Conservation (phyloP, 257 asterid genomes). For the Solanum peruvianum region DNA sequence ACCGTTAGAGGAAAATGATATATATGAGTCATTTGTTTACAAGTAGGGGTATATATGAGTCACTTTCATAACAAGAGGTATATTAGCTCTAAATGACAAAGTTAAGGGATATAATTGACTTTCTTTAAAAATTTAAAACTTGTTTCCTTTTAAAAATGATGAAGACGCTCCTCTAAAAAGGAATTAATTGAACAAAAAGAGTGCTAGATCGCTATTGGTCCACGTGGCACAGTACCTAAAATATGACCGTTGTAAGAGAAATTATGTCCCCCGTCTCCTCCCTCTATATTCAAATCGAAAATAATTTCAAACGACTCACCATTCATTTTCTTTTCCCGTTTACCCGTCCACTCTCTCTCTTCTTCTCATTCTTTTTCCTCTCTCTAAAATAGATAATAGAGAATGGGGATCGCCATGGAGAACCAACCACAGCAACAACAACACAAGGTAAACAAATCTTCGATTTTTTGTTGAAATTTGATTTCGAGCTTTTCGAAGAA, state of each 20-base stretch:
- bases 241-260: constrained; percentile 17
- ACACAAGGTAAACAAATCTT: constrained; percentile 23
- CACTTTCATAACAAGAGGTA: too few species aligned
- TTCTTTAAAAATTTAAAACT: too few species aligned
- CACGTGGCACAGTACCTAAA: background rate
- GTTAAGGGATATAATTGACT: too few species aligned
- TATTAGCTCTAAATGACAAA: too few species aligned
- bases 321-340: background rate
- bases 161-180: background rate
- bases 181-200: background rate
- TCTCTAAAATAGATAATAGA: background rate
- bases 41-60: too few species aligned
- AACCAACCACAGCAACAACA: constrained; percentile 28
- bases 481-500: background rate
- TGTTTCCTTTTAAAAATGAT: background rate
- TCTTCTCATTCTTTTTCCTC: background rate
- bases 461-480: background rate
- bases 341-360: background rate
- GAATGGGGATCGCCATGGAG: constrained; percentile 50
- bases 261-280: background rate
- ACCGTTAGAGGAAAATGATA: too few species aligned
- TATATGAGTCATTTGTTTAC: too few species aligned
- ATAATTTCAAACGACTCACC: background rate
- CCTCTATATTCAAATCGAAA: background rate
- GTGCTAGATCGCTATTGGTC: background rate